A percentile compares a stretch with the other conserved stretches of the same genome.
Conservation (phyloP, 257 asterid genomes). For the Craterostigma plantagineum region DNA sequence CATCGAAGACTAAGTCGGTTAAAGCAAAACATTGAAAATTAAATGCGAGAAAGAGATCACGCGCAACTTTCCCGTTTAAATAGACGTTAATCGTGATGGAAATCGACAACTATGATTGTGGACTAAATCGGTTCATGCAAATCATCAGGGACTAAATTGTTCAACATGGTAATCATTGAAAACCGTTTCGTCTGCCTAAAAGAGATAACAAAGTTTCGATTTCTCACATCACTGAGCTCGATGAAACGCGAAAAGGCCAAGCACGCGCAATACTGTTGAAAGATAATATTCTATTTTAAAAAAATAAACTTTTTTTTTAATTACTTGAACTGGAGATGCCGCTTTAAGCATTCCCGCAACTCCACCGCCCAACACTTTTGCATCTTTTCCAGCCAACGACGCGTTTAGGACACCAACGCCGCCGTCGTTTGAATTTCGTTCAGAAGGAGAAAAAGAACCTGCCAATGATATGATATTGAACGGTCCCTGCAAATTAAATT, state of each 20-base stretch:
- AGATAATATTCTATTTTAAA: neutral
- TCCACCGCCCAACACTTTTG: slow-evolving; percentile 79
- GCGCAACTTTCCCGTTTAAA: no score
- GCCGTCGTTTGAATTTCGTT: slow-evolving; percentile 30
- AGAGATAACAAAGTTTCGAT: no score
- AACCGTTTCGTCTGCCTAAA: no score
- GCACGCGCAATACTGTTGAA: neutral
- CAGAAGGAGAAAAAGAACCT: slow-evolving; percentile 54
- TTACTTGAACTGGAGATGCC: slow-evolving; percentile 72
- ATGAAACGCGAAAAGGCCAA: neutral
- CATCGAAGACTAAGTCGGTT: no score
- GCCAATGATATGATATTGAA: slow-evolving; percentile 64
- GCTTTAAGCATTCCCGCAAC: slow-evolving; percentile 79
- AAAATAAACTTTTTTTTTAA: neutral
- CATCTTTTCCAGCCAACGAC: slow-evolving; percentile 68
- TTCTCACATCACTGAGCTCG: no score
- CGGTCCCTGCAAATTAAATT: slow-evolving; percentile 49
- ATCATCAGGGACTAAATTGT: no score
- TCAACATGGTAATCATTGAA: no score
- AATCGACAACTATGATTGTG: no score
- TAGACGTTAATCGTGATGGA: no score
- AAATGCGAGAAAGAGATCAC: no score
- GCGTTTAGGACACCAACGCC: slow-evolving; percentile 37
- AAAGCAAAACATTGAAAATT: no score
- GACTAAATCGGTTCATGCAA: no score